Evolutionary conservation across 2,329 filamentous ascomycete genomes (phyloP), one percentile per base, ranked within the genome.

Genomic region (Sclerotinia sclerotiorum): DNA sequence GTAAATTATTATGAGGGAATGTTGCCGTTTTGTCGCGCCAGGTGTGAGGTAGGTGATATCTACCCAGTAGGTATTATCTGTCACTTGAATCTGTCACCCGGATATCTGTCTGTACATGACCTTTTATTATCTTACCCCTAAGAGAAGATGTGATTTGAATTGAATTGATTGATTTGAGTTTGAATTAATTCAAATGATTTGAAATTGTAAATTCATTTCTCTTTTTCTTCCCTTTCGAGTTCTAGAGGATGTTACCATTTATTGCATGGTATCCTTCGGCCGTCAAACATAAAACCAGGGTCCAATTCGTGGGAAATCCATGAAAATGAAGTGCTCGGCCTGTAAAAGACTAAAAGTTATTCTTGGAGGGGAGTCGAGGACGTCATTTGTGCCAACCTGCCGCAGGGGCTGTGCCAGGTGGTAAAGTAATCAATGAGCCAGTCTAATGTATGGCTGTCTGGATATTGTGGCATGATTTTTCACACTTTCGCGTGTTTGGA

Each of bases 251-350:
- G n/a, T n/a, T n/a, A n/a, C 15, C n/a, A 8, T 32, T 27, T 39
- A 7, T 35, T 35, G 5, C 35, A 46, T 46, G n/a, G 35, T 46
- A 19, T 2, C 29, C 29, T 35, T 35, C 35, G 52, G 10, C 52
- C 52, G 29, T 35, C 29, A 5, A 55, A 10, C 29, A 19, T 21
- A 35, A n/a, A 35, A 24, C 49, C 7, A 27, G 24, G 5, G 49
- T 51, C 54, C 29, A 56, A 56, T 56, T 35, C 54, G 54, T 56
- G 54, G 54, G 54, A 56, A 55, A 56, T 56, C 1, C 54, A 56
- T n/a, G 0, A 15, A 32, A 55, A 55, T 21, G 39, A 13, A 42
- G 39, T 17, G 39, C 39, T 42, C 39, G 39, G 13, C 39, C 39
- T 42, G 15, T 42, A 55, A 29, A 55, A 55, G 21, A 5, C 5